Base-by-base conservation (phyloP, 495 filamentous ascomycete genomes). In the Penicillium cosmopolitanum region DNA sequence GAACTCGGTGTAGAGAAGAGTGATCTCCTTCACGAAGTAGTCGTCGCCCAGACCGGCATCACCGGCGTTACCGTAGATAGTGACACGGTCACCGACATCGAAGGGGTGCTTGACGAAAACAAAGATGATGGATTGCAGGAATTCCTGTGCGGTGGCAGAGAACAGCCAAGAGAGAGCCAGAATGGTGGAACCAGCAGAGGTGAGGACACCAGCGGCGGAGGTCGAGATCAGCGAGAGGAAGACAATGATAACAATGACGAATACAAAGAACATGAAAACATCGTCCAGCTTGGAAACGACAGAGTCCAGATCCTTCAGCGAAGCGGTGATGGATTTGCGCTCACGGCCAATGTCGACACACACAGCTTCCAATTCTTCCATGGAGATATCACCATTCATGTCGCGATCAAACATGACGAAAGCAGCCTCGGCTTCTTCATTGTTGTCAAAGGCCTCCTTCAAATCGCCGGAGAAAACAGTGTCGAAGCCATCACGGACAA, bases 71-170 rank as follows among this genome's bases (percentile, higher is more conserved):
- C 92, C 92, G 65, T 96, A 96, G 33, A 98, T 83, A 18, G 90
- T 90, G 3, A 98, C 91, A 54, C 94, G 86, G 73, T 98, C 94
- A 60, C 94, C 94, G 13, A 97, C 95, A 71, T 98, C 95, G 64
- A 97, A 98, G 5, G 94, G 94, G 71, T 98, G 94, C 78, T 98
- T 98, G 68, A 98, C 90, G 65, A 98, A 96, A 58, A 98, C 93
- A 66, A 98, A 98, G 61, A 97, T 89, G 62, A 94, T 82, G 2
- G 91, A 96, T 67, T 96, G 85, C 2, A 97, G 82, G 62, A 97
- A 96, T 65, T 97, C 95, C 68, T 97, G 93, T 0, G 94, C 94
- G 0, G 95, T 98, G 2, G 89, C 89, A 36, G 91, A 89, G 66
- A 98, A 90, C 25, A 97, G 77, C 94, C 95, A 98, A 1, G 91